Evolutionary conservation across 495 filamentous ascomycete species (phyloP).

Genomic region (Cercophora samala): DNA sequence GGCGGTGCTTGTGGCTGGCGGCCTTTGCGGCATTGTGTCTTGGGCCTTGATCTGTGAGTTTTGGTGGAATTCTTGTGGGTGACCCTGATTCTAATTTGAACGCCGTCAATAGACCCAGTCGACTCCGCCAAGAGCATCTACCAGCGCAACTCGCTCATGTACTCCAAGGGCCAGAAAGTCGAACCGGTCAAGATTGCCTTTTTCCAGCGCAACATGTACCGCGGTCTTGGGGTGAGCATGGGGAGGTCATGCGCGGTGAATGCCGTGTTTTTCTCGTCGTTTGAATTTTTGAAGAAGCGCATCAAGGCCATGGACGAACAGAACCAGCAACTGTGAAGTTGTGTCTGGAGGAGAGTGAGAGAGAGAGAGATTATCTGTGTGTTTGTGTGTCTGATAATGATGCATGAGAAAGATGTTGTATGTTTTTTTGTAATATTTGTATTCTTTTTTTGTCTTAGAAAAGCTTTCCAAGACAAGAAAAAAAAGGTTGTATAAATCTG

Average conservation of each 20-base stretch:
- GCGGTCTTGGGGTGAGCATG: conserved; percentile 77
- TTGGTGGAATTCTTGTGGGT: neutral
- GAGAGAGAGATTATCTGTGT: neutral
- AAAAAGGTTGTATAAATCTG: conserved; percentile 6
- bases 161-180: conserved; percentile 55
- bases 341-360: neutral
- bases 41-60: conserved; percentile 69
- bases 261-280: conserved; percentile 74
- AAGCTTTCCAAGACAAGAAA: neutral
- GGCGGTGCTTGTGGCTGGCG: conserved; percentile 70
- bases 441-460: neutral
- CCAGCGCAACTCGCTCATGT: conserved; percentile 73
- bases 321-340: neutral
- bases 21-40: conserved; percentile 73
- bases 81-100: neutral
- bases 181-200: conserved; percentile 65
- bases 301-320: conserved; percentile 56
- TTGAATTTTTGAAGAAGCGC: conserved; percentile 71
- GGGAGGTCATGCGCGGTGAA: conserved; percentile 68
- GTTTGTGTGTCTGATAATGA: neutral
- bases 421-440: neutral
- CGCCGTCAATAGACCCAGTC: conserved; percentile 55
- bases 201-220: conserved; percentile 69
- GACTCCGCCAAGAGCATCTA: conserved; percentile 82
- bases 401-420: neutral